Base-by-base conservation (phyloP, 352 stramenopile genomes). In the Phytophthora europaea region DNA sequence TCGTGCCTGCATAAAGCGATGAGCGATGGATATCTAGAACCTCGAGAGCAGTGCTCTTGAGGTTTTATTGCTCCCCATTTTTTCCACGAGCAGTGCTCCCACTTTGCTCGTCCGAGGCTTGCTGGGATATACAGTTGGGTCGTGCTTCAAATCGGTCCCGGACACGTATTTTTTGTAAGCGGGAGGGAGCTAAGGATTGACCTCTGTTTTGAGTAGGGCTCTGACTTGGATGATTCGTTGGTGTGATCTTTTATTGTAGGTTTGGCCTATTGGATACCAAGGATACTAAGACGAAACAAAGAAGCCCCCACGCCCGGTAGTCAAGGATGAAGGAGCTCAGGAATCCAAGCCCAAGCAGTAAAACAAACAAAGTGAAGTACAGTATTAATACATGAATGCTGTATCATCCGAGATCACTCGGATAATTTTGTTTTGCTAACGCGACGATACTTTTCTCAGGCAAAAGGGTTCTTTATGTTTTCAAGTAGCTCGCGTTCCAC, bases 81-180 rank as follows among this genome's bases (percentile, higher is more conserved):
- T 43, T 43, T 43, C 26, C 10, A 9, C 10, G 36, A 43, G 36
- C 36, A 43, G 36, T 43, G 36, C 36, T 43, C 36, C 10, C 36
- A 16, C 36, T 43, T 43, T 43, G 36, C 36, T 43, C 36, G 36
- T 43, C 36, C 36, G 6, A 43, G 36, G 36, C 36, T 43, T 43
- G 36, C 58, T 73, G 28, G 65, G 58, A 8, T 28, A 47, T 43
- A 28, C 58, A 5, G 33, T n/a, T 18, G 65, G 58, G 13, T 20
- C 16, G 1, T 52, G 59, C 6, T 73, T 73, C 23, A 38, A 45
- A 26, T 62, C 66, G 18, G 50, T 68, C 13, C 50, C 59, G 3
- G 66, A 73, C 2, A 69, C 22, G 15, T 63, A 68, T 47, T 31
- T 73, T 9, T 22, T 47, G 50, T 72, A 12, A 26, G 47, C 23